Conservation (phyloP, 495 filamentous ascomycete species). For the Penicillium mononematosum region DNA sequence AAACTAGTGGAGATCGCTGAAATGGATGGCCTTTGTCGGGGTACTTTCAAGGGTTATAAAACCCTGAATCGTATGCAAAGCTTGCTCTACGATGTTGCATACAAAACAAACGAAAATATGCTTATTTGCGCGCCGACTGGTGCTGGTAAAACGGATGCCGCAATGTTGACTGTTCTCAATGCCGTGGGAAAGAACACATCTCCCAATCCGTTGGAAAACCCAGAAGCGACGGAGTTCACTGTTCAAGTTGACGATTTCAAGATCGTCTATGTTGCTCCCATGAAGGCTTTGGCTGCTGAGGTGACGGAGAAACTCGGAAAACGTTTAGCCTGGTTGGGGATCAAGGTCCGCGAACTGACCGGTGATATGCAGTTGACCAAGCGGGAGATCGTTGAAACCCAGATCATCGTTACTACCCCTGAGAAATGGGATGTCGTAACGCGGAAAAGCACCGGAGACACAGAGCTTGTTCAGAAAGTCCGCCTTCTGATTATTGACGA, state of each 20-base stretch:
- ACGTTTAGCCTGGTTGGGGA: conserved; percentile 87
- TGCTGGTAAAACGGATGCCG: conserved; percentile 97
- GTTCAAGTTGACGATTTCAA: conserved; percentile 90
- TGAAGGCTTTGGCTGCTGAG: conserved; percentile 97
- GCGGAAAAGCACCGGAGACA: conserved; percentile 93
- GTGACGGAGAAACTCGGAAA: conserved; percentile 94
- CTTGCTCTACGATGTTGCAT: conserved; percentile 91
- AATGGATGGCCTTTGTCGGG: conserved; percentile 84
- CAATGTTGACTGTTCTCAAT: conserved; percentile 93
- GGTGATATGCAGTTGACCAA: conserved; percentile 99
- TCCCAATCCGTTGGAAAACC: conserved; percentile 75
- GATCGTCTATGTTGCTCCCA: conserved; percentile 33
- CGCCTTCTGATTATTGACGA: conserved; percentile 96
- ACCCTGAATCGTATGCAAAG: conserved; percentile 97
- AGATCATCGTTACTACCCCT: conserved; percentile 97
- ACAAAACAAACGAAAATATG: conserved; percentile 97
- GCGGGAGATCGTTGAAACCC: conserved; percentile 88
- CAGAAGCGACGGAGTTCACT: conserved; percentile 68
- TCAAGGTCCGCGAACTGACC: conserved; percentile 86
- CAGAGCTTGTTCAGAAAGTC: conserved; percentile 96
- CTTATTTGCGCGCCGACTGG: conserved; percentile 97
- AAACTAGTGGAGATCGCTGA: conserved; percentile 74
- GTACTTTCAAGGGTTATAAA: conserved; percentile 95
- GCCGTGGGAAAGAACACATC: conserved; percentile 79
- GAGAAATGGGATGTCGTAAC: conserved; percentile 99